Evolutionary conservation across 2,329 filamentous ascomycete genomes (phyloP).

Genomic region (Stagonosporopsis rhizophila): DNA sequence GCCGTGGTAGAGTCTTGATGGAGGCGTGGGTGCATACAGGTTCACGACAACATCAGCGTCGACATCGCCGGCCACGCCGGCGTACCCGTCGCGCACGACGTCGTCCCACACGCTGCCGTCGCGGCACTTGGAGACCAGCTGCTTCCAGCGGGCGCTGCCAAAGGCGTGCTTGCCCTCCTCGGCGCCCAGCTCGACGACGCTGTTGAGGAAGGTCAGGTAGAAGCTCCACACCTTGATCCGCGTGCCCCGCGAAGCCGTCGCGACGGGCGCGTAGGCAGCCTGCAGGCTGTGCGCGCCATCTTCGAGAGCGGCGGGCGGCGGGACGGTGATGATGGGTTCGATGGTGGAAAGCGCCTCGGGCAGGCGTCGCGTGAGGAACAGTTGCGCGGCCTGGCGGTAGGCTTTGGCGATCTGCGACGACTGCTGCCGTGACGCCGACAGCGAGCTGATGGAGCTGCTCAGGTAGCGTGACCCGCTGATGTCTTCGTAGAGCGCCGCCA

Average conservation of each 20-base stretch:
- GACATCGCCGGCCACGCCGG: constrained; percentile 85
- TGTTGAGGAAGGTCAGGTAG: constrained; percentile 91
- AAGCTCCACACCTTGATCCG: constrained; percentile 97
- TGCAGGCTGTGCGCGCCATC: constrained; percentile 25
- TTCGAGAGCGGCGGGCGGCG: constrained; percentile 30
- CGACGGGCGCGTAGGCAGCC: constrained; percentile 69
- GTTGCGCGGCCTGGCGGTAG: constrained; percentile 91
- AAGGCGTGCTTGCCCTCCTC: constrained; percentile 91
- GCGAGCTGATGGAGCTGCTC: constrained; percentile 73
- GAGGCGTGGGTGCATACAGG: constrained; percentile 74
- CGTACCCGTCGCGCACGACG: constrained; percentile 85
- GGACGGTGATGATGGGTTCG: constrained; percentile 76
- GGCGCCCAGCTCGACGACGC: constrained; percentile 84
- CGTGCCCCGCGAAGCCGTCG: constrained; percentile 79
- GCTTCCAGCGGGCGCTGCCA: constrained; percentile 84
- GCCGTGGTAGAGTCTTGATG: constrained; percentile 1
- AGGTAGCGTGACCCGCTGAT: constrained; percentile 64
- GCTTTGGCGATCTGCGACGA: constrained; percentile 83
- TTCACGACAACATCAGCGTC: constrained; percentile 95
- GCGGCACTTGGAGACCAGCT: constrained; percentile 80
- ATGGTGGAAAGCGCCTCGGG: constrained; percentile 88
- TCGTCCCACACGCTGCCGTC: constrained; percentile 96
- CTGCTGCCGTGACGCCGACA: constrained; percentile 70
- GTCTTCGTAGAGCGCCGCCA: constrained; percentile 59
- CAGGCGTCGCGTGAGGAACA: constrained; percentile 92